A percentile compares a stretch with the other conserved stretches of the same genome.
These are phyloP conservation scores for Lentinula boryana DNA, from an alignment of 768 basidiomycete species.

Conservation along the genomic window DNA sequence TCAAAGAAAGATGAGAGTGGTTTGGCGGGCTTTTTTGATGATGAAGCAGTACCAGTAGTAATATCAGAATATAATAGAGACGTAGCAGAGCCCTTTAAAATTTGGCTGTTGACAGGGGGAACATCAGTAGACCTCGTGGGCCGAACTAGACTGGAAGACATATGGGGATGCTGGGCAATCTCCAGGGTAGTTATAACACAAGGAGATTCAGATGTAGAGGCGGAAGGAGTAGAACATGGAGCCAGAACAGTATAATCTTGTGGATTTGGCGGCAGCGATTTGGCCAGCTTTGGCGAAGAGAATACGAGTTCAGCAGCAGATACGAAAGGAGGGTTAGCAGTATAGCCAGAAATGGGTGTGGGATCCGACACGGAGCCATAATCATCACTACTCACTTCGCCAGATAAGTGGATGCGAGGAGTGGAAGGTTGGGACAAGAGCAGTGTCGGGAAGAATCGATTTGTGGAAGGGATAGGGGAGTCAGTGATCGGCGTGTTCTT, in stretches of 20 bases:
- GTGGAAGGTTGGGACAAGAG: background rate
- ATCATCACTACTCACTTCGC: background rate
- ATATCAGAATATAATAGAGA: background rate
- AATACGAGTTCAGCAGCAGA: background rate
- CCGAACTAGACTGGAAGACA: background rate
- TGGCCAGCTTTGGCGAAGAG: background rate
- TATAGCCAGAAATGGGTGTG: background rate
- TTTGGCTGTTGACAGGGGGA: background rate
- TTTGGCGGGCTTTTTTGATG: constrained; percentile 18
- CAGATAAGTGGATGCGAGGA: background rate
- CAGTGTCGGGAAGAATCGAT: background rate
- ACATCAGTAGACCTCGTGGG: background rate
- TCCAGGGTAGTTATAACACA: background rate
- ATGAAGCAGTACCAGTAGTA: background rate
- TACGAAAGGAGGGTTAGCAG: background rate
- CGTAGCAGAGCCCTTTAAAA: background rate
- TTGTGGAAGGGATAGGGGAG: background rate
- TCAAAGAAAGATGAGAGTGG: constrained; percentile 29
- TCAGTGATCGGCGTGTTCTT: background rate
- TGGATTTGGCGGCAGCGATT: background rate
- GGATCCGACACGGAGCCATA: background rate
- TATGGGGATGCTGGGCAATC: background rate
- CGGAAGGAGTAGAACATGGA: background rate
- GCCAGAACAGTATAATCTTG: background rate
- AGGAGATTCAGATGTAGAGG: background rate